These are phyloP conservation scores for Aspergillus versicolor DNA, from an alignment of 2,329 filamentous ascomycete genomes.

Conservation along the genomic window DNA sequence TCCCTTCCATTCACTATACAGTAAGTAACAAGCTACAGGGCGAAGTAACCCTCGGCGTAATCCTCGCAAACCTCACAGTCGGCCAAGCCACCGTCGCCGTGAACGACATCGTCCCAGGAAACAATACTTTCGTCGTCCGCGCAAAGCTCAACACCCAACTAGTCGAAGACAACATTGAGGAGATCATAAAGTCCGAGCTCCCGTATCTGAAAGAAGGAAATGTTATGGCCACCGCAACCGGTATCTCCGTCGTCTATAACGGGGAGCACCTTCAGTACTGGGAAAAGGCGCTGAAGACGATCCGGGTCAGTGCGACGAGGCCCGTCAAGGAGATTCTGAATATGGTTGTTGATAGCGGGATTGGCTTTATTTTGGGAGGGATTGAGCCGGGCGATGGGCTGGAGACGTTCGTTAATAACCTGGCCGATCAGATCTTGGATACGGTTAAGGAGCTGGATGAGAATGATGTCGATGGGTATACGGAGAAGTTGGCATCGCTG, in stretches of 20 bases:
- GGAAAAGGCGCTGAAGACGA: slow-evolving; percentile 5
- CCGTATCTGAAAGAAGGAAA: slow-evolving; percentile 3
- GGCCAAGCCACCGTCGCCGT: slow-evolving; percentile 2
- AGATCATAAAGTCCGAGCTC: neutral
- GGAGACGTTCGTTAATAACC: neutral
- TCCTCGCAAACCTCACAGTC: neutral
- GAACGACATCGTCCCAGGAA: slow-evolving; percentile 4
- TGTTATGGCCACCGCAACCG: neutral
- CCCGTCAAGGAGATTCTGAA: neutral
- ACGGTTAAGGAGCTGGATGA: neutral
- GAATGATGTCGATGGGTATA: neutral
- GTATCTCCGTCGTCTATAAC: slow-evolving; percentile 5
- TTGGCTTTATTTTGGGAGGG: neutral
- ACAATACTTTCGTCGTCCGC: slow-evolving; percentile 7
- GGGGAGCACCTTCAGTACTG: slow-evolving; percentile 9
- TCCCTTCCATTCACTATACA: too few relatives aligned
- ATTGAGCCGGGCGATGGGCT: neutral
- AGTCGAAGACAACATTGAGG: neutral
- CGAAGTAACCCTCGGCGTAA: slow-evolving; percentile 5
- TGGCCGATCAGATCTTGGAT: slow-evolving; percentile 3
- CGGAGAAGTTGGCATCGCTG: neutral
- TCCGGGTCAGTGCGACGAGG: neutral
- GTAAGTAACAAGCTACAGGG: neutral
- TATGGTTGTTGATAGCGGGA: neutral
- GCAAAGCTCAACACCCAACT: neutral